A percentile compares a stretch with the other conserved stretches of the same genome.
These are phyloP conservation scores for Peniophora sp. DNA, from an alignment of 1,284 basidiomycete species.

Conservation along the genomic window DNA sequence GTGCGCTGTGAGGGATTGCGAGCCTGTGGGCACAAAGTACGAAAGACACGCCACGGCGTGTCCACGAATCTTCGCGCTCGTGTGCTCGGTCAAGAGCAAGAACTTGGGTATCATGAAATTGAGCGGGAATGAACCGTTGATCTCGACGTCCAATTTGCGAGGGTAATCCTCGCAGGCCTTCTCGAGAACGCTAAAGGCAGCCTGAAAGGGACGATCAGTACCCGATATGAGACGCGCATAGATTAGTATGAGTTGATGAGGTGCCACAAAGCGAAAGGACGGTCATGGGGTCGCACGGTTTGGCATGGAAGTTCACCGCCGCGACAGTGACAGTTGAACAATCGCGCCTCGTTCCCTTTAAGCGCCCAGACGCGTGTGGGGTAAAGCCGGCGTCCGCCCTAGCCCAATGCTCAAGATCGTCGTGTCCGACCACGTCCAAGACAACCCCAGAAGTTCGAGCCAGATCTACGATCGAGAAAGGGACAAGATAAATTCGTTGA, in stretches of 20 bases:
- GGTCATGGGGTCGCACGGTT: too few species aligned
- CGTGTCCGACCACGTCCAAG: too few species aligned
- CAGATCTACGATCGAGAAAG: not conserved
- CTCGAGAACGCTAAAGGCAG: constrained; percentile 90
- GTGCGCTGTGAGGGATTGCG: constrained; percentile 80
- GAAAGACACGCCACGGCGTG: constrained; percentile 93
- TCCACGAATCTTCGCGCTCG: constrained; percentile 82
- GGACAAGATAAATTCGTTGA: not conserved
- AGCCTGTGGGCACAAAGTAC: constrained; percentile 83
- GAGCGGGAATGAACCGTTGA: constrained; percentile 80
- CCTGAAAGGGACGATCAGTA: constrained; percentile 37
- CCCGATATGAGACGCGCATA: too few species aligned
- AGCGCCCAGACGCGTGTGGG: too few species aligned
- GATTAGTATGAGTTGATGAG: too few species aligned
- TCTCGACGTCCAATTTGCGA: constrained; percentile 88
- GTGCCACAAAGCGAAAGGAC: too few species aligned
- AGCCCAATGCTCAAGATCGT: too few species aligned
- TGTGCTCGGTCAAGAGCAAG: constrained; percentile 78
- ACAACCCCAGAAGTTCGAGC: too few species aligned
- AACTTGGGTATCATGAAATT: constrained; percentile 97
- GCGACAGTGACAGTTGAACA: too few species aligned
- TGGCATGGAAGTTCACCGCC: too few species aligned
- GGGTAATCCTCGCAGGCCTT: constrained; percentile 98
- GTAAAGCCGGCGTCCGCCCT: too few species aligned
- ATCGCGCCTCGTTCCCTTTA: too few species aligned